phyloP scores from a whole-genome alignment of 192 early-diverging fungal species.

The Linnemannia elongata region DNA sequence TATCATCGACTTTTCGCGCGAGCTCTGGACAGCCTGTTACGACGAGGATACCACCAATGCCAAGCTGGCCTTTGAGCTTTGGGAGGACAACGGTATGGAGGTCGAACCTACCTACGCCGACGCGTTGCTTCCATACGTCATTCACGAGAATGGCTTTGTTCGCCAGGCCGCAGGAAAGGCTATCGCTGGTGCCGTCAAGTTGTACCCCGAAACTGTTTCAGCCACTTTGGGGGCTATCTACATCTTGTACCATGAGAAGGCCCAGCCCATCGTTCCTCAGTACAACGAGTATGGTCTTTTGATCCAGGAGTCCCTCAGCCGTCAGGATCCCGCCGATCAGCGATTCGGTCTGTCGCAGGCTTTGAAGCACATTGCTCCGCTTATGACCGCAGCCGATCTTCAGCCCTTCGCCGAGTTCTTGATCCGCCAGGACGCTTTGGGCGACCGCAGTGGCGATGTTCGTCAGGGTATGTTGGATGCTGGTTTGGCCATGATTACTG shows the following conservation, averaged over 20 bases:
- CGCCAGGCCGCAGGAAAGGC: slow-evolving; percentile 72
- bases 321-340: slow-evolving; percentile 82
- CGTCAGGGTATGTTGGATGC: slow-evolving; percentile 89
- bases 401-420: slow-evolving; percentile 78
- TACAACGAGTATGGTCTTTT: slow-evolving; percentile 94
- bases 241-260: slow-evolving; percentile 69
- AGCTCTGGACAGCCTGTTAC: slow-evolving; percentile 78
- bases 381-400: slow-evolving; percentile 66
- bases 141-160: slow-evolving; percentile 69
- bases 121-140: slow-evolving; percentile 60
- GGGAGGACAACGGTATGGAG: slow-evolving; percentile 75
- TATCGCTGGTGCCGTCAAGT: slow-evolving; percentile 72
- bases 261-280: slow-evolving; percentile 82
- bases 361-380: slow-evolving; percentile 75
- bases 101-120: slow-evolving; percentile 63
- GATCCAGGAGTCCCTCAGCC: slow-evolving; percentile 86
- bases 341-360: slow-evolving; percentile 88
- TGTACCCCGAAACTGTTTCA: slow-evolving; percentile 64
- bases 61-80: slow-evolving; percentile 70
- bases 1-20: slow-evolving; percentile 70
- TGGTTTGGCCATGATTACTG: slow-evolving; percentile 81
- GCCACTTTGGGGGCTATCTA: slow-evolving; percentile 74
- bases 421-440: slow-evolving; percentile 86
- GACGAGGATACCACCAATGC: slow-evolving; percentile 72
- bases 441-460: slow-evolving; percentile 85